phyloP scores from a whole-genome alignment of 176 grass and related monocot species.

The Oryza nivara region DNA sequence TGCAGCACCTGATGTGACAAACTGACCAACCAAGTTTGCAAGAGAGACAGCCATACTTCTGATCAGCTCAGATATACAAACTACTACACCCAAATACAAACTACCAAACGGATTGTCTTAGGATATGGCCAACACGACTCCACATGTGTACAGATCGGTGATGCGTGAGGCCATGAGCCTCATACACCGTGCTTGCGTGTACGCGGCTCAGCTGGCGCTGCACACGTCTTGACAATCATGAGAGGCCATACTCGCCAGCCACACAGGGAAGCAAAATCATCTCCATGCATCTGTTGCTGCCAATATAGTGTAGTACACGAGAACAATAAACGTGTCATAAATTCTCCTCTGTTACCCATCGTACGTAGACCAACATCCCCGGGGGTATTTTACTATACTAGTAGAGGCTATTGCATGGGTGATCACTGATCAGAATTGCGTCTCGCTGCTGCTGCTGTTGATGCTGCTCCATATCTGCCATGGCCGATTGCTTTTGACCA shows the following conservation, averaged over 20 bases:
- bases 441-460: background rate
- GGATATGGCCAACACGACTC: background rate
- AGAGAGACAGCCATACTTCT: background rate
- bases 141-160: background rate
- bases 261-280: conserved; percentile 25
- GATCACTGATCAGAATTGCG: background rate
- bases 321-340: conserved; percentile 37
- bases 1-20: background rate
- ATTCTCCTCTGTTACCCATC: conserved; percentile 20
- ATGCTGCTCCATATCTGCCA: background rate
- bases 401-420: background rate
- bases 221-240: conserved; percentile 5
- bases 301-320: background rate
- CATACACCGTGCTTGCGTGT: background rate
- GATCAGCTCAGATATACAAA: background rate
- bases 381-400: background rate
- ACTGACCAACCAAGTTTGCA: background rate
- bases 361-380: background rate
- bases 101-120: background rate
- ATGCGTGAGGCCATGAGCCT: background rate
- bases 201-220: background rate
- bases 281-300: conserved; percentile 28
- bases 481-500: conserved; percentile 41
- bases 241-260: background rate
- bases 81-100: background rate